Conservation (phyloP, 306 rosid genomes). For the Crataegus laevigata region DNA sequence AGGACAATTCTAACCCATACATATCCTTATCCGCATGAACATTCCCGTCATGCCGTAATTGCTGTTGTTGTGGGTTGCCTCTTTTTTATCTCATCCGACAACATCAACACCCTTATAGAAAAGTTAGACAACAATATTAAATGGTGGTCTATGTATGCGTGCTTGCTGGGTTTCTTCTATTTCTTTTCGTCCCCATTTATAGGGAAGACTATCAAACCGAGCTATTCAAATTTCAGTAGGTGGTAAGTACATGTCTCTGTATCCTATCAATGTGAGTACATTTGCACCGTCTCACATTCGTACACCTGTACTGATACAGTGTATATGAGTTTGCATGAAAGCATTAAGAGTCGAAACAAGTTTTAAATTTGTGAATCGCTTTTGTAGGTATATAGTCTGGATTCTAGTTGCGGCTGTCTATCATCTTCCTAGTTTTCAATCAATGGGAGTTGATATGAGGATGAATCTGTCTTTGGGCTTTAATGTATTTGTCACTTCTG, state of each 20-base stretch:
- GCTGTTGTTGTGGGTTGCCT: conserved; percentile 94
- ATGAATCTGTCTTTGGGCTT: conserved; percentile 84
- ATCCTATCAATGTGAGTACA: background rate
- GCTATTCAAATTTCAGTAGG: conserved; percentile 96
- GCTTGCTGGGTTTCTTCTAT: conserved; percentile 86
- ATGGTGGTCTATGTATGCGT: conserved; percentile 97
- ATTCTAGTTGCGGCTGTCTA: conserved; percentile 93
- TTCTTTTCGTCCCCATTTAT: conserved; percentile 96
- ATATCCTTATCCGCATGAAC: conserved; percentile 93
- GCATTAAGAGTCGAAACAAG: background rate
- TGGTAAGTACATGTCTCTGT: conserved; percentile 53
- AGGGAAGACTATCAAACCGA: conserved; percentile 93
- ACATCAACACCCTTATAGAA: conserved; percentile 80
- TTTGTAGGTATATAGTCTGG: conserved; percentile 83
- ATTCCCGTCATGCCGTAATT: conserved; percentile 93
- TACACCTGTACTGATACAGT: background rate
- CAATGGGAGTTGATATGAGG: conserved; percentile 97
- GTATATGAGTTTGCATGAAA: background rate
- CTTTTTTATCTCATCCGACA: conserved; percentile 94
- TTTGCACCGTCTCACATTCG: background rate
- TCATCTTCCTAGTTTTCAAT: conserved; percentile 95
- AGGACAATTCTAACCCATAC: conserved; percentile 73
- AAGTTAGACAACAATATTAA: conserved; percentile 87
- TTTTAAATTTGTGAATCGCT: conserved; percentile 20
- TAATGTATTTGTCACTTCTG: conserved; percentile 80